Evolutionary conservation across 495 filamentous ascomycete species (phyloP), one percentile per base, ranked within the genome.

Genomic region (Xylaria acuta): DNA sequence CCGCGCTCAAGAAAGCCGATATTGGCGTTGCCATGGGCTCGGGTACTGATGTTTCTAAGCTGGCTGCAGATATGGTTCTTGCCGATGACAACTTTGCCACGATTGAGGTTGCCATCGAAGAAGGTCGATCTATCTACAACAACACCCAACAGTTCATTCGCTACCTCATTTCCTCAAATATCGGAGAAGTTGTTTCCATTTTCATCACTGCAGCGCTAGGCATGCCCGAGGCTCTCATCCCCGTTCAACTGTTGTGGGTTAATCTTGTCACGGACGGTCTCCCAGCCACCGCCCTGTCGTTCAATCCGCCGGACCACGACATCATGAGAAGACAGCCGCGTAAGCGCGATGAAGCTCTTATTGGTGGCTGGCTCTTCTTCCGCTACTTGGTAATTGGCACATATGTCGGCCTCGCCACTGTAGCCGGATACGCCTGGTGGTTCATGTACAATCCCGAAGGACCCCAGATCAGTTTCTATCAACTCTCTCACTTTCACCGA

Each of bases 121-220:
- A 99, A 82, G 97, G 97, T 66, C 91, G 97, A 66, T 94, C 94
- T 41, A 99, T 99, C 84, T 99, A 97, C 87, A 98, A 95, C 90
- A 99, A 99, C 87, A 99, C 97, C 3, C 97, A 99, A 79, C 97
- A 99, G 79, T 99, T 99, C 81, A 99, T 99, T 82, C 93, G 97
- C 36, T 99, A 99, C 80, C 87, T 99, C 63, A 99, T 99, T 81
- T 97, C 94, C 11, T 98, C 95, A 40, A 99, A 99, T 84, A 99
- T 99, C 63, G 97, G 97, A 81, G 97, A 99, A 80, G 97, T 99
- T 41, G 97, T 99, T 12, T 99, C 97, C 22, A 99, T 99, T 81
- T 99, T 99, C 89, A 82, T 99, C 79, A 99, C 97, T 25, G 97
- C 97, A 36, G 97, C 97, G 5, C 84, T 94, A 67, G 97, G 97